A percentile compares a stretch with the other conserved stretches of the same genome.
These are phyloP conservation scores for Mediolabrus comicus DNA, from an alignment of 108 stramenopile genomes.

Conservation along the genomic window DNA sequence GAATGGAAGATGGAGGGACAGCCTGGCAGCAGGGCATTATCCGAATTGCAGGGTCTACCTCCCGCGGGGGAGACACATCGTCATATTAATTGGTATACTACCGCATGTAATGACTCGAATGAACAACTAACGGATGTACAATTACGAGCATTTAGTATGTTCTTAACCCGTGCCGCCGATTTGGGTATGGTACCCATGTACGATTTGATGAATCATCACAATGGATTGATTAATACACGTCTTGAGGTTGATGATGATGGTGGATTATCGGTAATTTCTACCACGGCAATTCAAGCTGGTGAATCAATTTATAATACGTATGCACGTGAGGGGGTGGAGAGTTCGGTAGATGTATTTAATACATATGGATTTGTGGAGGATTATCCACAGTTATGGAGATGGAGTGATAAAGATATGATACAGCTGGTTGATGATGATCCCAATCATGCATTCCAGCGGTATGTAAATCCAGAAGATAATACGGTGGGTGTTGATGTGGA, in stretches of 20 bases:
- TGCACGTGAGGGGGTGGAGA: slow-evolving; percentile 31
- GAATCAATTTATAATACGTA: slow-evolving; percentile 43
- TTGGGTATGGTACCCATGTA: slow-evolving; percentile 37
- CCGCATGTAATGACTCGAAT: background rate
- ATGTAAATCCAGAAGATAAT: background rate
- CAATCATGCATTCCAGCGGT: slow-evolving; percentile 18
- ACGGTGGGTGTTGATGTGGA: background rate
- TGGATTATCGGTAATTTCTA: slow-evolving; percentile 28
- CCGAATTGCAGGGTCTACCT: slow-evolving; percentile 41
- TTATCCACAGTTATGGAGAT: slow-evolving; percentile 47
- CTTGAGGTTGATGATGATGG: slow-evolving; percentile 14
- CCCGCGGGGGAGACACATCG: slow-evolving; percentile 34
- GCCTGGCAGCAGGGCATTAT: slow-evolving; percentile 12
- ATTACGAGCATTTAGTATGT: slow-evolving; percentile 28
- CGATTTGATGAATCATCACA: slow-evolving; percentile 54
- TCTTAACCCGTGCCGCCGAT: slow-evolving; percentile 31
- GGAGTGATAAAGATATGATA: slow-evolving; percentile 27
- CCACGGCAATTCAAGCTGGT: slow-evolving; percentile 21
- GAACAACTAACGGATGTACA: slow-evolving; percentile 6
- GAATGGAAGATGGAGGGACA: slow-evolving; percentile 16
- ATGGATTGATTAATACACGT: slow-evolving; percentile 38
- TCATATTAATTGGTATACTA: slow-evolving; percentile 23
- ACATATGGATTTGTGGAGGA: slow-evolving; percentile 50
- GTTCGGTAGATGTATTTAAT: slow-evolving; percentile 25
- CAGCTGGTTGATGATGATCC: slow-evolving; percentile 1